These are phyloP conservation scores for Colletotrichum scovillei DNA, from an alignment of 2,329 filamentous ascomycete genomes.

Conservation along the genomic window DNA sequence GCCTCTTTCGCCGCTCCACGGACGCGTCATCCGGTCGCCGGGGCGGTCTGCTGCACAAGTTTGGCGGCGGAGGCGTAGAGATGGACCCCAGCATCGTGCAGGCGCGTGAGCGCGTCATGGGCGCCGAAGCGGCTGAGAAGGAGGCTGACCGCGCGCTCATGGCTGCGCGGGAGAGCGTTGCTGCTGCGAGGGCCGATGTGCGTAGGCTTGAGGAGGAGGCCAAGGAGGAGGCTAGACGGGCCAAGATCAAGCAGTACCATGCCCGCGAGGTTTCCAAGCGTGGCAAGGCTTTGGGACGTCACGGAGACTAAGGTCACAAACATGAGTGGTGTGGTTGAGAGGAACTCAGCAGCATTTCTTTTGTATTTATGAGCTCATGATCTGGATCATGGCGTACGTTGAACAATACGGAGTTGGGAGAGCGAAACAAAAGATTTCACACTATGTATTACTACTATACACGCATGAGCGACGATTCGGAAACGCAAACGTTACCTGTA, in stretches of 20 bases:
- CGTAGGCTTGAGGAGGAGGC: conserved; percentile 73
- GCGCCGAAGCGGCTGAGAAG: conserved; percentile 71
- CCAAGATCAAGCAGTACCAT: conserved; percentile 76
- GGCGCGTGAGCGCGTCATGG: conserved; percentile 70
- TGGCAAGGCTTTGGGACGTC: conserved; percentile 74
- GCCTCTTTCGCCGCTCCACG: conserved; percentile 42
- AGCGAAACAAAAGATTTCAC: neutral
- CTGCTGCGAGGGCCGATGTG: conserved; percentile 73
- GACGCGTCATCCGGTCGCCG: conserved; percentile 45
- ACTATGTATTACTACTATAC: conserved; percentile 9
- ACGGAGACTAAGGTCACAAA: conserved; percentile 20
- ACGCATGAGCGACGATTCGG: neutral
- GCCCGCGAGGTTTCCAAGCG: conserved; percentile 74
- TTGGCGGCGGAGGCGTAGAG: conserved; percentile 56
- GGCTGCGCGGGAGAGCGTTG: conserved; percentile 67
- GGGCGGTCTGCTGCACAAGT: conserved; percentile 54
- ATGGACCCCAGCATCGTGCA: conserved; percentile 72
- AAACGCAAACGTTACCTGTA: neutral
- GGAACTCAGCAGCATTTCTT: neutral
- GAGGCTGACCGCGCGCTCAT: conserved; percentile 74
- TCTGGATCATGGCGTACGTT: neutral
- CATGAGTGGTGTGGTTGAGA: neutral
- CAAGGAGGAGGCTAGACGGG: conserved; percentile 70
- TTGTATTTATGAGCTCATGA: neutral
- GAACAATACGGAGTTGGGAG: neutral